These are phyloP conservation scores for Thielaviopsis cerberus DNA, from an alignment of 2,329 filamentous ascomycete species.

Conservation along the genomic window DNA sequence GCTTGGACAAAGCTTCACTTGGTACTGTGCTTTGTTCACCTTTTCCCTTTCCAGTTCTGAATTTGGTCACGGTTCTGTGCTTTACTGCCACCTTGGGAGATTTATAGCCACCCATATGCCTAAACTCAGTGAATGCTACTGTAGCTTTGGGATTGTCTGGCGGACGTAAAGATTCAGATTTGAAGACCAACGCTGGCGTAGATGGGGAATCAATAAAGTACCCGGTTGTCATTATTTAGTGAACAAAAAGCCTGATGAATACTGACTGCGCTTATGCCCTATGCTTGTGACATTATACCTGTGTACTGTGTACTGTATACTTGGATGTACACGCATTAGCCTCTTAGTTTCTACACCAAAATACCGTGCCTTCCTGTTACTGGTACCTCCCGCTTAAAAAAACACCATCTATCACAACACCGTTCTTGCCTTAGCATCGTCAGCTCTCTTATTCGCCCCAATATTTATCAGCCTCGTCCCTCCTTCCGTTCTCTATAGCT, in stretches of 20 bases:
- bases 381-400: not conserved
- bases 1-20: no score
- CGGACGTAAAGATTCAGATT: not conserved
- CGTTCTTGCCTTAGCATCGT: not conserved
- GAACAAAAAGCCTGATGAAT: not conserved
- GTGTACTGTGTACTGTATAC: not conserved
- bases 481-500: not conserved
- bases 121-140: not conserved
- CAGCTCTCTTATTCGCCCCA: not conserved
- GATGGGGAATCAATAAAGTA: no score
- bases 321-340: not conserved
- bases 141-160: not conserved
- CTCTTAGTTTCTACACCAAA: not conserved
- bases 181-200: not conserved
- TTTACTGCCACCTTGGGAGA: no score
- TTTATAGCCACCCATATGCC: no score
- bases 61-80: no score
- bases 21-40: no score
- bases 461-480: not conserved
- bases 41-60: no score
- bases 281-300: not conserved
- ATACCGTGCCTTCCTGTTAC: not conserved
- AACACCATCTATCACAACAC: not conserved
- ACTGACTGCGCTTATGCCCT: not conserved
- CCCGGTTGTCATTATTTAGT: no score